phyloP scores from a whole-genome alignment of 805 yeast genomes.

The Kodamaea hsintzibuensis region DNA sequence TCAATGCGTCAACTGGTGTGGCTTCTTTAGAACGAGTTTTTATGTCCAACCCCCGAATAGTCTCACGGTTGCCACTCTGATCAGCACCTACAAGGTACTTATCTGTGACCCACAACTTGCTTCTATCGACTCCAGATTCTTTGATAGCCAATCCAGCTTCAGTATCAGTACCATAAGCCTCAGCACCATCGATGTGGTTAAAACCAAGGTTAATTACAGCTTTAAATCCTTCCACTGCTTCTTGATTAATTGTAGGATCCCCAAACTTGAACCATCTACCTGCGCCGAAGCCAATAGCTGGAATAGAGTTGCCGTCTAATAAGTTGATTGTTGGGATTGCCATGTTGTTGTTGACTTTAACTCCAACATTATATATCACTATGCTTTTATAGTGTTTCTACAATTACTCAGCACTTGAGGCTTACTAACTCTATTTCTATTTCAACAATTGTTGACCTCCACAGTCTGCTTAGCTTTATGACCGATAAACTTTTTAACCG shows the following conservation, averaged over 20 bases:
- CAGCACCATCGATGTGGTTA: conserved; percentile 67
- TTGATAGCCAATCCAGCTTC: conserved; percentile 48
- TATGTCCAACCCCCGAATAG: too few species aligned
- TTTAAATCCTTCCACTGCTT: conserved; percentile 44
- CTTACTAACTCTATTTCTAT: too few species aligned
- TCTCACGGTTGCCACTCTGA: too few species aligned
- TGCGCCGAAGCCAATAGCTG: conserved; percentile 47
- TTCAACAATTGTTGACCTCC: too few species aligned
- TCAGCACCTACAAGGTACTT: conserved; percentile 38
- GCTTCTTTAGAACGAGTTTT: conserved; percentile 18
- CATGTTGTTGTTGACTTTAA: too few species aligned
- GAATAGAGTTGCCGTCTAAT: conserved; percentile 35
- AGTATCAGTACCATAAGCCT: conserved; percentile 55
- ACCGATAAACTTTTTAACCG: too few species aligned
- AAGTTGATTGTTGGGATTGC: background rate
- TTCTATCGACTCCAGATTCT: conserved; percentile 38
- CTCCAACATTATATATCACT: too few species aligned
- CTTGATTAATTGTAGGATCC: conserved; percentile 24
- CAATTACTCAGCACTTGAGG: too few species aligned
- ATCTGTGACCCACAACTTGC: conserved; percentile 56
- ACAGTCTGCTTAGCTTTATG: too few species aligned
- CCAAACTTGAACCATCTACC: conserved; percentile 42
- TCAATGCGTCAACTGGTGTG: conserved; percentile 43
- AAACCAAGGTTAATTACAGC: conserved; percentile 53
- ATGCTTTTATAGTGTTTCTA: too few species aligned